Conservation (phyloP, 2,329 filamentous ascomycete genomes). For the Alternaria infectoria region DNA sequence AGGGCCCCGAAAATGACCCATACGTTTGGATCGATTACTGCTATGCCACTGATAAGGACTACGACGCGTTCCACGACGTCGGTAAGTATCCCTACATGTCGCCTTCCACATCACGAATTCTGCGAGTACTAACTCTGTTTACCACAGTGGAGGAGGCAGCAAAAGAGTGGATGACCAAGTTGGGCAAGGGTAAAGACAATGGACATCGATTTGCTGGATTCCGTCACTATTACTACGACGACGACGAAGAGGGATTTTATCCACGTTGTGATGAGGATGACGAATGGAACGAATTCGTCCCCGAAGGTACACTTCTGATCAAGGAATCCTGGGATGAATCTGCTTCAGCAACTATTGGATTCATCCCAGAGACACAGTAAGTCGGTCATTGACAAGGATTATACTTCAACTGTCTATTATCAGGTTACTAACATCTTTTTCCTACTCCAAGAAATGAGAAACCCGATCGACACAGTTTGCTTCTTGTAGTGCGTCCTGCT, state of each 20-base stretch:
- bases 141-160: not conserved
- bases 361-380: not conserved
- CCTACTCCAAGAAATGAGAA: not conserved
- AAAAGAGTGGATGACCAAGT: not conserved
- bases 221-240: not conserved
- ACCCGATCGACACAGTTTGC: not conserved
- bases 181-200: not conserved
- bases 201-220: not conserved
- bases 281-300: not conserved
- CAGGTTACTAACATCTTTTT: not conserved
- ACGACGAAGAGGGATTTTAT: too few relatives aligned
- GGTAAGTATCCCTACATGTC: not conserved
- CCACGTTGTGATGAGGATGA: not conserved
- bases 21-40: not conserved
- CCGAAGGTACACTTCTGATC: not conserved
- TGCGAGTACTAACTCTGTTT: not conserved
- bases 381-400: not conserved
- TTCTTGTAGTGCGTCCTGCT: not conserved
- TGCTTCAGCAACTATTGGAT: not conserved
- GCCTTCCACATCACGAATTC: not conserved
- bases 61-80: not conserved
- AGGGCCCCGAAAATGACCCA: too few relatives aligned
- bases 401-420: not conserved
- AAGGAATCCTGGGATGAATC: too few relatives aligned
- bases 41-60: not conserved